A percentile compares a stretch with the other conserved stretches of the same genome.
Conservation (phyloP, 2,329 filamentous ascomycete genomes). For the Gaeumannomyces tritici region DNA sequence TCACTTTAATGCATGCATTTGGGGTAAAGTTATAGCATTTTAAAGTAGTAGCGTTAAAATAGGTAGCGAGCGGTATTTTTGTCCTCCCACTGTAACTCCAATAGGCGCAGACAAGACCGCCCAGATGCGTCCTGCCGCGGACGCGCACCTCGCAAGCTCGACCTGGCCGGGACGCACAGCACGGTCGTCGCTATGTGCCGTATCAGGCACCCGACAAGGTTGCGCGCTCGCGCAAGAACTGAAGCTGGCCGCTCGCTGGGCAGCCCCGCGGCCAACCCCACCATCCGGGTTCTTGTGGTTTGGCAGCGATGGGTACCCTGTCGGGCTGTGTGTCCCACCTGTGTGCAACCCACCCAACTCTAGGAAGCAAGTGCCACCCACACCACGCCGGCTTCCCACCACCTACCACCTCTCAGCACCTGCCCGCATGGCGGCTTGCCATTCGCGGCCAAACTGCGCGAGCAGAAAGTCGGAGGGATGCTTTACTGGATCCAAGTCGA, state of each 20-base stretch:
- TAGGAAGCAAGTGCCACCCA: too few species aligned
- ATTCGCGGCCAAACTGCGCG: not conserved
- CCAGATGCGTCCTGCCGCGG: not conserved
- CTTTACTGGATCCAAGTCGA: too few species aligned
- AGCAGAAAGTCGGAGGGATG: too few species aligned
- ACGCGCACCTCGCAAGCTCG: not conserved
- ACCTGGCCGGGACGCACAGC: not conserved
- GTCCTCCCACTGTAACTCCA: too few species aligned
- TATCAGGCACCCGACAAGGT: not conserved
- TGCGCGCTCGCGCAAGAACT: not conserved
- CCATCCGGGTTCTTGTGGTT: not conserved
- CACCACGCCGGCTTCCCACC: not conserved
- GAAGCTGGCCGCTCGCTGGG: too few species aligned
- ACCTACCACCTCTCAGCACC: too few species aligned
- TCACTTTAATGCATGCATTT: too few species aligned
- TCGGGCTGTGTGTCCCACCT: too few species aligned
- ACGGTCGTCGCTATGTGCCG: not conserved
- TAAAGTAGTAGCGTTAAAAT: too few species aligned
- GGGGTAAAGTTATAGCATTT: too few species aligned
- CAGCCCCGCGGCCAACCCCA: not conserved
- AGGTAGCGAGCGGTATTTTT: too few species aligned
- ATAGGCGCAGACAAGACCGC: not conserved
- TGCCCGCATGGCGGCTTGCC: not conserved
- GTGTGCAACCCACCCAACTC: not conserved
- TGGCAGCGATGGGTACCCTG: not conserved